Base-by-base conservation (phyloP, 352 stramenopile genomes). In the Phytophthora fragariae region DNA sequence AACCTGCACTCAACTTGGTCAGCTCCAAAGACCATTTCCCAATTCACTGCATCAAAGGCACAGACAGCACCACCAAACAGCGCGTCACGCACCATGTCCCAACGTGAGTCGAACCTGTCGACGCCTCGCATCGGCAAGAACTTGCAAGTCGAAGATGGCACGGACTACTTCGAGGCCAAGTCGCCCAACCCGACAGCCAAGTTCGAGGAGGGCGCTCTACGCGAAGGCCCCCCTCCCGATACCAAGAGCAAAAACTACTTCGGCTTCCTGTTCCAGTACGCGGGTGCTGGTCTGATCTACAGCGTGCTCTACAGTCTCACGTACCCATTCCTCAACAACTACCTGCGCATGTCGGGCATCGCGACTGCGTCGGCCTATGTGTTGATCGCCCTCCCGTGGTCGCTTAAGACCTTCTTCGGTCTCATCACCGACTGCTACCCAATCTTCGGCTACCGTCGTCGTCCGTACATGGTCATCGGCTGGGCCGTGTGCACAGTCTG, bases 371-470 rank as follows among this genome's bases (percentile, higher is more conserved):
- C 85, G 0, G 79, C 78, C 9, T 73, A 50, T 9, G 80, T 81
- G 7, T 50, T 95, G 9, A 77, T 96, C 14, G 78, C 80, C 53
- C 72, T 97, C 0, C 86, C 86, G 12, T 97, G 88, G 87, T 88
- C 79, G 5, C 90, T 91, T 63, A 97, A 96, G 72, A 84, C 94
- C 11, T 84, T 95, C 50, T 89, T 93, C 72, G 91, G 92, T 49
- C 89, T 95, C 55, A 75, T 97, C 41, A 91, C 79, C 19, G 91
- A 97, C 62, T 97, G 89, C 73, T 88, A 94, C 67, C 92, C 89
- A 31, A 92, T 97, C 62, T 91, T 86, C 67, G 92, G 90, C 24
- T 89, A 90, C 57, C 91, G 90, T 49, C 80, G 90, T 14, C 92
- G 91, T 54, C 88, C 86, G 21, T 97, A 96, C 75, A 93, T 97